Evolutionary conservation across 116 monocot genomes (phyloP).

Genomic region (Dioscorea cayenensis): DNA sequence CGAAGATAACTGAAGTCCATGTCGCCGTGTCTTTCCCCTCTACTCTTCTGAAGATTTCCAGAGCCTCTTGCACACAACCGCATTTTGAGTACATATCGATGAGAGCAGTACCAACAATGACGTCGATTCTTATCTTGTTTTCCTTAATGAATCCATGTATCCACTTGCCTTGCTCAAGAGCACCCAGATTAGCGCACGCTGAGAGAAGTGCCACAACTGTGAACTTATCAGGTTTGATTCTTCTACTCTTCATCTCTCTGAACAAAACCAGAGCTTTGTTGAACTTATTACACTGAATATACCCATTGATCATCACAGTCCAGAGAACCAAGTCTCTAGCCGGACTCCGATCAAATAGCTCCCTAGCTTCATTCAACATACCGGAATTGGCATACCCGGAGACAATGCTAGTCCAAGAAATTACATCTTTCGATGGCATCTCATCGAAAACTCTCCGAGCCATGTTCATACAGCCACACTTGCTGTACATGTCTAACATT

Average conservation of each 20-base stretch:
- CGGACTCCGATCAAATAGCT: conserved; percentile 22
- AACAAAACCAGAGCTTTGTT: conserved; percentile 22
- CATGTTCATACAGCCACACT: conserved; percentile 25
- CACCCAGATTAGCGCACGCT: conserved; percentile 27
- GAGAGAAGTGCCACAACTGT: conserved; percentile 17
- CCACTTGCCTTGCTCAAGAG: conserved; percentile 32
- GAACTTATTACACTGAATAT: conserved; percentile 24
- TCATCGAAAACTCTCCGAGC: conserved; percentile 28
- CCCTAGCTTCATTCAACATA: conserved; percentile 19
- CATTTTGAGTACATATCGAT: conserved; percentile 43
- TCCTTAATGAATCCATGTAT: conserved; percentile 27
- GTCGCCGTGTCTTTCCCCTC: conserved; percentile 23
- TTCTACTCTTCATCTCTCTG: conserved; percentile 21
- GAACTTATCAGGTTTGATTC: conserved; percentile 23
- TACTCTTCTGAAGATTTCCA: conserved; percentile 18
- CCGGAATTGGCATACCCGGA: conserved; percentile 30
- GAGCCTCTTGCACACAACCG: conserved; percentile 22
- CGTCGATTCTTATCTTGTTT: conserved; percentile 10
- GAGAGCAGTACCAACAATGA: conserved; percentile 21
- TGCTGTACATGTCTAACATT: conserved; percentile 50
- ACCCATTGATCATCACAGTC: conserved; percentile 51
- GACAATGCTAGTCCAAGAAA: conserved; percentile 29
- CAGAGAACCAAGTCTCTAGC: conserved; percentile 30
- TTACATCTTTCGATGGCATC: conserved; percentile 22
- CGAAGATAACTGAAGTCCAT: conserved; percentile 42